phyloP scores from a whole-genome alignment of 176 grass and related monocot genomes.

The Oryza rufipogon region DNA sequence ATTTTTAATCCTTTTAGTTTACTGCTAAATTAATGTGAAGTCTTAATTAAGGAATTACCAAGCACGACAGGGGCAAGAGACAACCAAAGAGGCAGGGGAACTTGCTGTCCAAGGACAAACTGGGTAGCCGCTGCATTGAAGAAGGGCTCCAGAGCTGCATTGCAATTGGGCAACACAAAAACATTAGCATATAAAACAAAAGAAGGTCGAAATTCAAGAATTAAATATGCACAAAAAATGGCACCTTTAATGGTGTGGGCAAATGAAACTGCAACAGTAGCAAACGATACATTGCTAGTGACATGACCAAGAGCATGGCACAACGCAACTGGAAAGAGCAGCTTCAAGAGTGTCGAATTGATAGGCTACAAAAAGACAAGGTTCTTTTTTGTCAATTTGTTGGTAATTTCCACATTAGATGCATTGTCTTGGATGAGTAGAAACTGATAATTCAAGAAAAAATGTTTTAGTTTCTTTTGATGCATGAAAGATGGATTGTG shows the following conservation, averaged over 20 bases:
- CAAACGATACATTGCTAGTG: constrained; percentile 97
- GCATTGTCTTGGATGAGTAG: neutral
- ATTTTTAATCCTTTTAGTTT: constrained; percentile 17
- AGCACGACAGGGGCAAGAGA: constrained; percentile 95
- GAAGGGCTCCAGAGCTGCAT: constrained; percentile 95
- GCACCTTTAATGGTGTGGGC: constrained; percentile 94
- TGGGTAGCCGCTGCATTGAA: constrained; percentile 98
- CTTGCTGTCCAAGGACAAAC: constrained; percentile 95
- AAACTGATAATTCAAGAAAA: neutral
- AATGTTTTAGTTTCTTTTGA: neutral
- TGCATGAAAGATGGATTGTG: neutral
- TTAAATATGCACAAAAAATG: constrained; percentile 33
- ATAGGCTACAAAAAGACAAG: constrained; percentile 65
- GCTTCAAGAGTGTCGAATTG: constrained; percentile 77
- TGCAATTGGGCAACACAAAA: constrained; percentile 25
- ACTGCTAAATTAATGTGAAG: constrained; percentile 4
- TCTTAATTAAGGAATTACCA: constrained; percentile 62
- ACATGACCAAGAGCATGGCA: constrained; percentile 96
- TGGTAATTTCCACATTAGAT: constrained; percentile 12
- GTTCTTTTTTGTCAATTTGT: neutral
- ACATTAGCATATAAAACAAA: constrained; percentile 32
- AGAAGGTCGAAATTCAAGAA: neutral
- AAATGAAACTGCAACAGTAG: constrained; percentile 96
- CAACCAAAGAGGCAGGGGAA: constrained; percentile 86
- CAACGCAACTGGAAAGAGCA: constrained; percentile 84